Conservation (phyloP, 345 rosid species). For the Eucalyptus marginata region DNA sequence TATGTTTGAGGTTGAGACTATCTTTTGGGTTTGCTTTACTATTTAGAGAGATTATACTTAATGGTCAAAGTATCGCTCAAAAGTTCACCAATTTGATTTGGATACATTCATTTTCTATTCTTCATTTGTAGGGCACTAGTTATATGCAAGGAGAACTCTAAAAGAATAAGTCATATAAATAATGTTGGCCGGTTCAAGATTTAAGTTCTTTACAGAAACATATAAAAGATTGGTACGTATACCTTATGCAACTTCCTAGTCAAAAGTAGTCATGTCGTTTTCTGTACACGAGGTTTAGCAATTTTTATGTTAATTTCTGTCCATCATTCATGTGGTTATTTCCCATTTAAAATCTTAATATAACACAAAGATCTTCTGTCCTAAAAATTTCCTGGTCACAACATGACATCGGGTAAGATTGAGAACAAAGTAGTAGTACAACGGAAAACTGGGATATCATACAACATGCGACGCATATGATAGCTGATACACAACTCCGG, state of each 20-base stretch:
- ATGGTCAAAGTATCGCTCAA: neutral
- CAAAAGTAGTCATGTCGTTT: neutral
- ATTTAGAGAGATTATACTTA: neutral
- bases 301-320: neutral
- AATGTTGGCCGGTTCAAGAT: neutral
- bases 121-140: neutral
- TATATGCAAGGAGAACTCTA: neutral
- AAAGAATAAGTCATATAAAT: neutral
- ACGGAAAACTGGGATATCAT: neutral
- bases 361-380: neutral
- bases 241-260: neutral
- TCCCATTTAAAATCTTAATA: neutral
- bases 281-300: neutral
- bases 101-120: neutral
- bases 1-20: neutral
- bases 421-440: neutral
- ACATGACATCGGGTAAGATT: neutral
- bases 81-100: neutral
- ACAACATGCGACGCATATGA: neutral
- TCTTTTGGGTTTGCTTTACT: neutral
- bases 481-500: neutral
- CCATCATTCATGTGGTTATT: neutral
- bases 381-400: neutral
- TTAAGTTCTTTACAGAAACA: neutral
- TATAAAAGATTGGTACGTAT: neutral